phyloP scores from a whole-genome alignment of 2,329 filamentous ascomycete species.

The Talaromyces marneffei region DNA sequence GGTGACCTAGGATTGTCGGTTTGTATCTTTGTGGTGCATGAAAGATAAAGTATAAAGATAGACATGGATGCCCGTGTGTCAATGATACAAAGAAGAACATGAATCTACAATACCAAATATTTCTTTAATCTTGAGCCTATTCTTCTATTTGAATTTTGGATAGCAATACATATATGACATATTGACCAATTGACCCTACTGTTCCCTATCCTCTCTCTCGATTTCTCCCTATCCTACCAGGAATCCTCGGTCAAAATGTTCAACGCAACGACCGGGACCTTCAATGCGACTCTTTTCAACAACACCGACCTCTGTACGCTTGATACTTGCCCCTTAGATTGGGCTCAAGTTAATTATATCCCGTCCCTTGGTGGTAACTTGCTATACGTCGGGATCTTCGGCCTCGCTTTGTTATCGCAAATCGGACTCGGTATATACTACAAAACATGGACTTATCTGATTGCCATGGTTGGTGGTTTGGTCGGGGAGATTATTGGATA shows the following conservation, averaged over 20 bases:
- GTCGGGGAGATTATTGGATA: slow-evolving; percentile 57
- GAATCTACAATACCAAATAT: not conserved
- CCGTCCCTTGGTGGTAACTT: slow-evolving; percentile 51
- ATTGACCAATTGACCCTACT: not conserved
- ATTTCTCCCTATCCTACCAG: not conserved
- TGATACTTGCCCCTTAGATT: slow-evolving; percentile 29
- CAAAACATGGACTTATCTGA: slow-evolving; percentile 46
- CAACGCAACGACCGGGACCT: not conserved
- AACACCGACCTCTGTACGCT: slow-evolving; percentile 29
- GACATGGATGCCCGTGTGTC: not conserved
- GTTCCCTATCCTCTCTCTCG: not conserved
- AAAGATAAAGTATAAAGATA: slow-evolving; percentile 5
- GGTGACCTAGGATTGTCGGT: not conserved
- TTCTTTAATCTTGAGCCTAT: not conserved
- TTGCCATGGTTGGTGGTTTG: slow-evolving; percentile 52
- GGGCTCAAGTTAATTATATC: slow-evolving; percentile 49
- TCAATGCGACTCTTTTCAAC: slow-evolving; percentile 4
- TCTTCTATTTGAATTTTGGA: not conserved
- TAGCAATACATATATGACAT: not conserved
- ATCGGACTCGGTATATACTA: slow-evolving; percentile 41
- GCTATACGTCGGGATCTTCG: slow-evolving; percentile 49
- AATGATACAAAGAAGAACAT: not conserved
- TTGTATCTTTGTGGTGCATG: not conserved
- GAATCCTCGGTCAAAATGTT: not conserved
- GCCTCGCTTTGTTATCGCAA: slow-evolving; percentile 39